These are phyloP conservation scores for Ustilago shanxiensis DNA, from an alignment of 1,284 basidiomycete species.

Conservation along the genomic window DNA sequence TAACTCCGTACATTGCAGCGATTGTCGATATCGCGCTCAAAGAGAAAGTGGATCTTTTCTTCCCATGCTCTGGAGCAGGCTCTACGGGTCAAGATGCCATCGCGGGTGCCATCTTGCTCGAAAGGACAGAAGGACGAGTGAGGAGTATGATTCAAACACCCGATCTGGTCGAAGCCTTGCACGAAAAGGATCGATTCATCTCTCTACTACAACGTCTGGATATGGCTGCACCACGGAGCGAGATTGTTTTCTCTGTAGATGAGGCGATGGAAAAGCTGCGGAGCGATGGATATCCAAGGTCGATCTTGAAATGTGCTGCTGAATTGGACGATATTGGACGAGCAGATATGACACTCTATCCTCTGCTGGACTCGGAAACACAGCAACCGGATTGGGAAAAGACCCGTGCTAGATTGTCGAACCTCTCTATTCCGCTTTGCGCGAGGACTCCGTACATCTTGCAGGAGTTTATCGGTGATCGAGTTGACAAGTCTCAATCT, in stretches of 20 bases:
- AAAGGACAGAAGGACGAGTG: constrained; percentile 53
- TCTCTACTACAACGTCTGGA: constrained; percentile 70
- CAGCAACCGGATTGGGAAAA: constrained; percentile 40
- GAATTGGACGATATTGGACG: constrained; percentile 71
- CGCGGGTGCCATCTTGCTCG: constrained; percentile 68
- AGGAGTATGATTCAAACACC: constrained; percentile 70
- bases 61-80: constrained; percentile 71
- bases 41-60: constrained; percentile 70
- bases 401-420: constrained; percentile 42
- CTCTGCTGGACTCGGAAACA: constrained; percentile 46
- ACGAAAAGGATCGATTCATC: constrained; percentile 70
- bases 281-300: constrained; percentile 25
- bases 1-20: constrained; percentile 63
- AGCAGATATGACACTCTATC: constrained; percentile 71
- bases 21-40: constrained; percentile 65
- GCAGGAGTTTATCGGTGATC: constrained; percentile 67
- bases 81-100: constrained; percentile 71
- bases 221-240: constrained; percentile 67
- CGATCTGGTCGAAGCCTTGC: constrained; percentile 70
- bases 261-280: constrained; percentile 68
- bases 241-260: constrained; percentile 67
- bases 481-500: constrained; percentile 38
- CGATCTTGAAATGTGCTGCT: constrained; percentile 70
- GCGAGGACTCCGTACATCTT: constrained; percentile 60
- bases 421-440: constrained; percentile 54